Base-by-base conservation (phyloP, 371 early-diverging fungal genomes). In the Syncephalastrum sp. region DNA sequence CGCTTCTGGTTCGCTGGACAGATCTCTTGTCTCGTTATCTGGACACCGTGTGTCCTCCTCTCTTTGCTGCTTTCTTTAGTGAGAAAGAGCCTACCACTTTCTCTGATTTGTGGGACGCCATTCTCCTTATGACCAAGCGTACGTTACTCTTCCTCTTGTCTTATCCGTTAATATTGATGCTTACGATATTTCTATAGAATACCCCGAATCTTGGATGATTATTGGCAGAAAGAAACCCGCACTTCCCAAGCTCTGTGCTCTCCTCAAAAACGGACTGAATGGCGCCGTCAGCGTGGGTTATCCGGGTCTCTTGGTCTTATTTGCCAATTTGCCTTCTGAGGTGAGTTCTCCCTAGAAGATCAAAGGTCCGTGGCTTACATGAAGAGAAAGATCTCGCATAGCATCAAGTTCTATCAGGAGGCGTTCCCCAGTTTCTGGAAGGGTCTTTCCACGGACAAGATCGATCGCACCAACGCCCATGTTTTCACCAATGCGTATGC, bases 401-500 rank as follows among this genome's bases (percentile, higher is more conserved):
- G 63, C 12, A 61, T 74, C n/a, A 69, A 74, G 0, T 80, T 89
- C 57, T 81, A 72, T 53, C 68, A 63, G 42, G 83, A 86, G 50
- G 75, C 90, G 48, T 87, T 91, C 56, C 71, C 72, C 3, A 77
- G 68, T 53, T 81, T 91, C 53, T 93, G 91, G 92, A 74, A 78
- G 50, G 88, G 90, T 0, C 48, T 85, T 8, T 66, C 74, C 3
- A 76, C 61, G 43, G 70, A 69, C 7, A 47, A 68, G 16, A 75
- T 89, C 50, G 87, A 87, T 38, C 67, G 68, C 42, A 63, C 65
- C n/a, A 79, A 81, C 51, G 75, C 80, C 1, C 59, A 66, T 10
- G 46, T 81, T 6, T 83, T 89, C 33, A 45, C 90, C 43, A 74
- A 86, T 53, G 73, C 90, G 4, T 88, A 88, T 64, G 29, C 67